These are phyloP conservation scores for Colletotrichum kahawae DNA, from an alignment of 2,329 filamentous ascomycete genomes.

Conservation along the genomic window DNA sequence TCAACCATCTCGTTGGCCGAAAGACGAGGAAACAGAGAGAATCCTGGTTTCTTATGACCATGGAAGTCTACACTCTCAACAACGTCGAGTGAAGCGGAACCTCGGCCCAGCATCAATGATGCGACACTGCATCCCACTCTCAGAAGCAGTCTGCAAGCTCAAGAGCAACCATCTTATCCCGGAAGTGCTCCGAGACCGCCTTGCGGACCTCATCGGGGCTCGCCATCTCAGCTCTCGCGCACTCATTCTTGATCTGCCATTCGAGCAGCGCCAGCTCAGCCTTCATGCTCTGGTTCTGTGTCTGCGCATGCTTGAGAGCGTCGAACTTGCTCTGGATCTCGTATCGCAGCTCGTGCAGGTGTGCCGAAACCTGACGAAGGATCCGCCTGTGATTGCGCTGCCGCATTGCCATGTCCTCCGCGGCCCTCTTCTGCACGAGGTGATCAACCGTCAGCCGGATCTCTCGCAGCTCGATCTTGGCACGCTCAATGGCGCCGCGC, in stretches of 20 bases:
- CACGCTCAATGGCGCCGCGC: not conserved
- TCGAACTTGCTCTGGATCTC: slow-evolving; percentile 23
- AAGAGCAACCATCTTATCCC: slow-evolving; percentile 2
- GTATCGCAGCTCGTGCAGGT: slow-evolving; percentile 27
- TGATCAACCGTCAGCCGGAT: slow-evolving; percentile 21
- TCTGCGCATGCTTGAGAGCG: slow-evolving; percentile 12
- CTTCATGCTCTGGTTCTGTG: slow-evolving; percentile 16
- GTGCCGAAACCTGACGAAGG: slow-evolving; percentile 29
- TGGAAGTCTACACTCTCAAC: not conserved
- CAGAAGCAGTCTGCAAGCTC: slow-evolving; percentile 10
- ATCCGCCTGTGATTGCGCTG: slow-evolving; percentile 25
- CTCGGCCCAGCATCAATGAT: not conserved
- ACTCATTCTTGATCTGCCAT: slow-evolving; percentile 9
- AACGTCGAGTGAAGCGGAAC: not conserved
- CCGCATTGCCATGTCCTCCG: slow-evolving; percentile 17
- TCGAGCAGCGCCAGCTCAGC: slow-evolving; percentile 2
- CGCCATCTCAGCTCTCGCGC: slow-evolving; percentile 10
- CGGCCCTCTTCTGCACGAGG: slow-evolving; percentile 16
- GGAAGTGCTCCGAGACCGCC: slow-evolving; percentile 18
- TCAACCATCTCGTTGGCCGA: not conserved
- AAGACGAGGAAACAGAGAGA: not conserved
- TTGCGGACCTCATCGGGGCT: slow-evolving; percentile 16
- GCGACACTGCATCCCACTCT: not conserved
- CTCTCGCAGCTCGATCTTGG: slow-evolving; percentile 10
- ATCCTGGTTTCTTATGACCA: not conserved